Evolutionary conservation across 768 basidiomycete genomes (phyloP), one percentile per base, ranked within the genome.

Genomic region (Tremella mesenterica): DNA sequence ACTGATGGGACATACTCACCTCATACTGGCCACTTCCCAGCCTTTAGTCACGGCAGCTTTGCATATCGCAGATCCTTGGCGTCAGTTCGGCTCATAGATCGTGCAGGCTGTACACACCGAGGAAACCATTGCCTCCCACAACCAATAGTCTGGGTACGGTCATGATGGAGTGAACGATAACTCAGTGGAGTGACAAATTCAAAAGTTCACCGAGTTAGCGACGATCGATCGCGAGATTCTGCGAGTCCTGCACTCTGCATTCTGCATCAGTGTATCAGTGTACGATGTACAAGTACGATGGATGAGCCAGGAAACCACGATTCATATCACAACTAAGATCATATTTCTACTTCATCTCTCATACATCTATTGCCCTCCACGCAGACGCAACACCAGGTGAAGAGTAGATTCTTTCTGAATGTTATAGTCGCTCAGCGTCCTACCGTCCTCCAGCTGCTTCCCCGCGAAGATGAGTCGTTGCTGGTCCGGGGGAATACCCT

Each of bases 331-430:
- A n/a, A n/a, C n/a, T n/a, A n/a, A n/a, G n/a, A n/a, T n/a, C n/a
- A n/a, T n/a, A n/a, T n/a, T n/a, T n/a, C n/a, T n/a, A n/a, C n/a
- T n/a, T n/a, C n/a, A n/a, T n/a, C n/a, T n/a, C n/a, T n/a, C n/a
- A n/a, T n/a, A n/a, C n/a, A n/a, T 41, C 63, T 89, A 86, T 86
- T 88, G 87, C 81, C 93, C 93, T 81, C 95, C 95, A 78, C 92
- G 90, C 43, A 99, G 86, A 72, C 93, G 88, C 55, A 97, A 85
- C 59, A 97, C 93, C 62, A 97, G 76, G 77, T 97, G 92, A 54
- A 99, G 85, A 55, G 93, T 99, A 25, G 91, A 96, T 79, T 97
- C 92, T 81, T 97, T 96, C 79, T 99, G 95, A 72, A 97, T 64
- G 52, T 69, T 69, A 61, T 69, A 69, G 50, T 69, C 67, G 28